Conservation (phyloP, 768 basidiomycete species). For the Rhizopogon rudus region DNA sequence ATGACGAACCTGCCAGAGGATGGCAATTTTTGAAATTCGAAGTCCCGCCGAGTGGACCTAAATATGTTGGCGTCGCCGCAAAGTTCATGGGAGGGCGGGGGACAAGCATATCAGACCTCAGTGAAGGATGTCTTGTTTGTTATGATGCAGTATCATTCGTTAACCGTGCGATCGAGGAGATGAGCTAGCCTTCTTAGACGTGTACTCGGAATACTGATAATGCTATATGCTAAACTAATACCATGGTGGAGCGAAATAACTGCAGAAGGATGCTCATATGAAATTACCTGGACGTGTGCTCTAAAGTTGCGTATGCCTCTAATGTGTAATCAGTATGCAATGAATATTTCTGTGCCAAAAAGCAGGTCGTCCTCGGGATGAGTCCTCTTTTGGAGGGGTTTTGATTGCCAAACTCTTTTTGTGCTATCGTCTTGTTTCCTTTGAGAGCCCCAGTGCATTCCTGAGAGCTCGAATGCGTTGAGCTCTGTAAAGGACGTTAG, state of each 20-base stretch:
- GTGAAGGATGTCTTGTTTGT: constrained; percentile 37
- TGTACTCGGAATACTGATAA: constrained; percentile 10
- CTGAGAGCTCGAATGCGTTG: constrained; percentile 66
- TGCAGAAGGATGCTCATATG: not conserved
- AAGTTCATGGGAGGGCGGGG: constrained; percentile 45
- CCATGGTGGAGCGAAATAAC: not conserved
- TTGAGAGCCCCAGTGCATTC: constrained; percentile 70
- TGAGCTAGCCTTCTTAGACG: constrained; percentile 23
- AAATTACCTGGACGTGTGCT: constrained; percentile 6
- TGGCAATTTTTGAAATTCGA: constrained; percentile 70
- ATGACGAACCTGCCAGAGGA: constrained; percentile 48
- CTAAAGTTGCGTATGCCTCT: not conserved
- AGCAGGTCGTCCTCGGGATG: constrained; percentile 27
- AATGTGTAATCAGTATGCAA: constrained; percentile 22
- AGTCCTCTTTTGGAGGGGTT: constrained; percentile 33
- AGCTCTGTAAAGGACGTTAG: constrained; percentile 59
- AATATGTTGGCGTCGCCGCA: constrained; percentile 67
- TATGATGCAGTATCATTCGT: constrained; percentile 47
- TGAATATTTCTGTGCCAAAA: constrained; percentile 22
- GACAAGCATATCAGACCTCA: constrained; percentile 26
- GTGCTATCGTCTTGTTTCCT: constrained; percentile 37
- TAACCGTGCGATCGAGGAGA: constrained; percentile 38
- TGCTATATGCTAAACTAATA: constrained; percentile 12
- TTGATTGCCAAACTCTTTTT: constrained; percentile 50
- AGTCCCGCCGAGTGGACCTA: constrained; percentile 40